Evolutionary conservation across 768 basidiomycete species (phyloP).

Genomic region (Boletus rufocinnamomeus): DNA sequence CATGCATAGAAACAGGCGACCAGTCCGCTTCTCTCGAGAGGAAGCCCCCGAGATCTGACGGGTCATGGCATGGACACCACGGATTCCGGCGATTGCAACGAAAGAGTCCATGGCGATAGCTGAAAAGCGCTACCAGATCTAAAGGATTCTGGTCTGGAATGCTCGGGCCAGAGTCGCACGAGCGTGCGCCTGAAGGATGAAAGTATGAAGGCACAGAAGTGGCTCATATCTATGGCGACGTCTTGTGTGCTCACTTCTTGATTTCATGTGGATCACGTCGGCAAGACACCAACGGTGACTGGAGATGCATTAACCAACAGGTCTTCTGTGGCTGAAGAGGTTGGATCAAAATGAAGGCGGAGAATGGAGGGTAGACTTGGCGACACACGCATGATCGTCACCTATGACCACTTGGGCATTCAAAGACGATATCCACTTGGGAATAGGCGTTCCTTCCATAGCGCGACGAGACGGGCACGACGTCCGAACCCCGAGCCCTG

Average conservation of each 20-base stretch:
- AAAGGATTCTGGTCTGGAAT: not conserved
- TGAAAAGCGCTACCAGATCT: not conserved
- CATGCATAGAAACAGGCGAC: not conserved
- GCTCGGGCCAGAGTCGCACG: not conserved
- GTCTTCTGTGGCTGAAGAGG: not conserved
- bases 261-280: conserved; percentile 5
- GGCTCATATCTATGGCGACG: not conserved
- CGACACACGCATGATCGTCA: not conserved
- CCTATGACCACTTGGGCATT: not conserved
- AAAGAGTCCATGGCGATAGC: not conserved
- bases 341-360: not conserved
- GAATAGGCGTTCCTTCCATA: not conserved
- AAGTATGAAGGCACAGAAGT: not conserved
- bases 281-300: conserved; percentile 6
- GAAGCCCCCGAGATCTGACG: not conserved
- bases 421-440: not conserved
- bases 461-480: not conserved
- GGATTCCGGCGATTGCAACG: not conserved
- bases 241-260: conserved; percentile 3
- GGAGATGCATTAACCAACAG: not conserved
- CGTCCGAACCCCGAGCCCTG: not conserved
- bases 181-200: not conserved
- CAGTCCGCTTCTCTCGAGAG: not conserved
- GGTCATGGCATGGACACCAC: not conserved
- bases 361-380: not conserved